Conservation (phyloP, 306 rosid genomes). For the Quercus berberidifolia region DNA sequence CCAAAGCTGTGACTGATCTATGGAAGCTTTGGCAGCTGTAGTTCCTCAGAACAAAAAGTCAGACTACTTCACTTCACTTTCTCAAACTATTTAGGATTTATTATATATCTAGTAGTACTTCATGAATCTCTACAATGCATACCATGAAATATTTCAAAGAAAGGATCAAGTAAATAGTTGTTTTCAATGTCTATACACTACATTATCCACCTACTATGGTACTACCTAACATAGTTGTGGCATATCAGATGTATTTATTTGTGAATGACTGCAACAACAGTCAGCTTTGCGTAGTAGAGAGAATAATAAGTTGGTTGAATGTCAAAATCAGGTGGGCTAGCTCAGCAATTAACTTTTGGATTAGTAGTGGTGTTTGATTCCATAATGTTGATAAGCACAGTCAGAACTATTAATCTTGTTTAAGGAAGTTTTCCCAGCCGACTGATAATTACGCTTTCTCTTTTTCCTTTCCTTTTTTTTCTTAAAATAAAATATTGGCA, state of each 20-base stretch:
- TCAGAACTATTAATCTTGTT: background rate
- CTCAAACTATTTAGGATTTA: background rate
- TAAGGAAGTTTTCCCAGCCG: background rate
- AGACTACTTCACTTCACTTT: background rate
- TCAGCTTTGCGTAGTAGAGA: background rate
- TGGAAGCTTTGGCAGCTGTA: no score
- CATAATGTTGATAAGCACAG: background rate
- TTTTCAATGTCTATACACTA: background rate
- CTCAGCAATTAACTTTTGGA: background rate
- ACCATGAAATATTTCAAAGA: background rate
- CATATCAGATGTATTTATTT: background rate
- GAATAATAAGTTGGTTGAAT: constrained; percentile 19
- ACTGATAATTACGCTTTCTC: background rate
- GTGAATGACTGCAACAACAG: background rate
- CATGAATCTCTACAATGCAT: background rate
- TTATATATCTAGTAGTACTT: background rate
- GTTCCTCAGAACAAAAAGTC: no score
- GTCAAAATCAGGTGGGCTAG: constrained; percentile 14
- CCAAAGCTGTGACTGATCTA: no score
- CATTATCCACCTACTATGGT: background rate
- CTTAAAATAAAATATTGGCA: background rate
- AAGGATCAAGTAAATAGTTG: background rate
- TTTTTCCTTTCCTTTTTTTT: background rate
- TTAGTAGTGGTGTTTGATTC: constrained; percentile 14
- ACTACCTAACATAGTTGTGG: background rate